Conservation (phyloP, 75 land plant species). For the Ceratopteris richardii region DNA sequence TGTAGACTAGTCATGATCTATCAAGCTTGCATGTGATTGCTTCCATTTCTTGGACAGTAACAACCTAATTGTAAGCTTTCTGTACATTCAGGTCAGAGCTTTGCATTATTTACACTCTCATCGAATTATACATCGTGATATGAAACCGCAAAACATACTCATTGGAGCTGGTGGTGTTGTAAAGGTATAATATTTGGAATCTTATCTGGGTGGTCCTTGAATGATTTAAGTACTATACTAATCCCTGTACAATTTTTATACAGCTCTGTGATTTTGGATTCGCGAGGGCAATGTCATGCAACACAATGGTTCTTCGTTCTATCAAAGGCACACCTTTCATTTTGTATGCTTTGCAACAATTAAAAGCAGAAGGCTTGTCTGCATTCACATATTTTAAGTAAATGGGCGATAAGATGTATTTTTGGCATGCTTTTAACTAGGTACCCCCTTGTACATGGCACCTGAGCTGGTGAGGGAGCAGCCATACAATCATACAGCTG, state of each 20-base stretch:
- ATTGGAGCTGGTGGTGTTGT: conserved; percentile 91
- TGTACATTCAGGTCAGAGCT: conserved; percentile 67
- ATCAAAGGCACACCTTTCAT: conserved; percentile 61
- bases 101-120: conserved; percentile 94
- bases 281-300: conserved; percentile 98
- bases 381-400: background rate
- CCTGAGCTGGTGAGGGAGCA: conserved; percentile 97
- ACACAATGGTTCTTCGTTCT: conserved; percentile 92
- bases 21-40: too few relatives aligned
- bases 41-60: too few relatives aligned
- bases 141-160: conserved; percentile 99
- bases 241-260: background rate
- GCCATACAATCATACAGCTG: conserved; percentile 97
- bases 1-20: too few relatives aligned
- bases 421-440: conserved; percentile 20
- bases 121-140: conserved; percentile 96
- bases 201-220: too few relatives aligned
- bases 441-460: conserved; percentile 99
- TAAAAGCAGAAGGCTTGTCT: background rate
- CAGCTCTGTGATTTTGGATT: conserved; percentile 99
- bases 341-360: background rate
- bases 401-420: background rate
- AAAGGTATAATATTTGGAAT: conserved; percentile 52
- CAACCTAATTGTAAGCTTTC: too few relatives aligned
- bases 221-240: too few relatives aligned